A percentile compares a stretch with the other conserved stretches of the same genome.
These are phyloP conservation scores for Combretum micranthum DNA, from an alignment of 345 rosid genomes.

Conservation along the genomic window DNA sequence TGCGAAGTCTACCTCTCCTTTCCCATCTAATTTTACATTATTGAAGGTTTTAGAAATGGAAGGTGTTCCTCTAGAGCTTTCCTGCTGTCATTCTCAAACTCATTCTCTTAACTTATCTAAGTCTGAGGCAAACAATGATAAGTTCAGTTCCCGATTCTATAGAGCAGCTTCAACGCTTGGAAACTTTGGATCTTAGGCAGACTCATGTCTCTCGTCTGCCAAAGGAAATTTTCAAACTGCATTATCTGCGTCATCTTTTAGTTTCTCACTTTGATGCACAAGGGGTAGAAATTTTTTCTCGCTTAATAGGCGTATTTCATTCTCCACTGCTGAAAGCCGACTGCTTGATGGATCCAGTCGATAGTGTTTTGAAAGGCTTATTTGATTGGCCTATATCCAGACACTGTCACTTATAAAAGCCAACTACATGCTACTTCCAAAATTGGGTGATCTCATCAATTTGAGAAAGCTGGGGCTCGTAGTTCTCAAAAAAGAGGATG, in stretches of 20 bases:
- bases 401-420: conserved; percentile 12
- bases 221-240: not conserved
- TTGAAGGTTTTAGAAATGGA: not conserved
- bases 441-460: not conserved
- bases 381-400: not conserved
- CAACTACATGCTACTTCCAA: not conserved
- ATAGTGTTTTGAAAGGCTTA: too few species aligned
- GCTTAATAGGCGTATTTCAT: not conserved
- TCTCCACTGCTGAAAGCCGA: not conserved
- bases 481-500: not conserved
- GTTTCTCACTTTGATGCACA: not conserved
- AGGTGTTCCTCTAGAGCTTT: not conserved
- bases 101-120: not conserved
- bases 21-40: not conserved
- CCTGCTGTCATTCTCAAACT: not conserved
- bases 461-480: conserved; percentile 9
- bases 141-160: not conserved
- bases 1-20: not conserved
- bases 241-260: conserved; percentile 2
- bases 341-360: too few species aligned
- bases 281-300: not conserved
- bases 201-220: not conserved
- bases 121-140: not conserved
- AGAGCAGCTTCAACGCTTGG: not conserved
- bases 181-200: not conserved